These are phyloP conservation scores for Debaryomyces robertsiae DNA, from an alignment of 1,139 yeast genomes.

Conservation along the genomic window DNA sequence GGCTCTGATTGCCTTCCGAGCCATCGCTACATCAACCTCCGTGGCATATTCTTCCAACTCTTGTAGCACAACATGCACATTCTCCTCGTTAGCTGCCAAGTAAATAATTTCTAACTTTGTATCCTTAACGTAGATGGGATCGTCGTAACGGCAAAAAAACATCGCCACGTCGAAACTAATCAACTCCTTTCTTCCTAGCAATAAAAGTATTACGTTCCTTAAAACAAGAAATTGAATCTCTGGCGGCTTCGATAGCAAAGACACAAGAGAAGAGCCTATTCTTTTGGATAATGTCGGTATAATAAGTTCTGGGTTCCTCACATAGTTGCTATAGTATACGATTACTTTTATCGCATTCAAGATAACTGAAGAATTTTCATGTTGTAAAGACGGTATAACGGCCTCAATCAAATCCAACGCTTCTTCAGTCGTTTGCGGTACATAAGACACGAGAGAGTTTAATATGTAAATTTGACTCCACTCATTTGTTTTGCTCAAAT, in stretches of 20 bases:
- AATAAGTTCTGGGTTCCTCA: constrained; percentile 44
- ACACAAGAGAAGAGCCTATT: constrained; percentile 71
- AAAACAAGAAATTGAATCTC: constrained; percentile 84
- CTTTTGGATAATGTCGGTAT: constrained; percentile 58
- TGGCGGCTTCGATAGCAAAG: constrained; percentile 74
- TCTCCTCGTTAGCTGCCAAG: constrained; percentile 67
- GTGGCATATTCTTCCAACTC: constrained; percentile 87
- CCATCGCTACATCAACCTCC: constrained; percentile 83
- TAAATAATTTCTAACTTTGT: constrained; percentile 88
- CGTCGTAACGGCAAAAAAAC: constrained; percentile 82
- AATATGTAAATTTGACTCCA: constrained; percentile 82
- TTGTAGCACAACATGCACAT: constrained; percentile 61
- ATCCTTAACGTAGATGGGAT: constrained; percentile 86
- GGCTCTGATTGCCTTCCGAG: constrained; percentile 84
- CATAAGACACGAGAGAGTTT: constrained; percentile 66
- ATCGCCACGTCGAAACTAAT: constrained; percentile 68
- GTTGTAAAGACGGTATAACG: constrained; percentile 75
- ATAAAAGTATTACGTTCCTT: constrained; percentile 74
- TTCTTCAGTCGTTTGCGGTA: constrained; percentile 68
- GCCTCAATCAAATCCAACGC: constrained; percentile 69
- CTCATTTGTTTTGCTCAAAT: constrained; percentile 63
- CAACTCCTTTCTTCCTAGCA: constrained; percentile 67
- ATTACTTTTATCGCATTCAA: constrained; percentile 74
- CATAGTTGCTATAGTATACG: constrained; percentile 72
- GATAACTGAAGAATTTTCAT: constrained; percentile 81